Conservation (phyloP, 23 red algal species). For the Agarophyton chilense region DNA sequence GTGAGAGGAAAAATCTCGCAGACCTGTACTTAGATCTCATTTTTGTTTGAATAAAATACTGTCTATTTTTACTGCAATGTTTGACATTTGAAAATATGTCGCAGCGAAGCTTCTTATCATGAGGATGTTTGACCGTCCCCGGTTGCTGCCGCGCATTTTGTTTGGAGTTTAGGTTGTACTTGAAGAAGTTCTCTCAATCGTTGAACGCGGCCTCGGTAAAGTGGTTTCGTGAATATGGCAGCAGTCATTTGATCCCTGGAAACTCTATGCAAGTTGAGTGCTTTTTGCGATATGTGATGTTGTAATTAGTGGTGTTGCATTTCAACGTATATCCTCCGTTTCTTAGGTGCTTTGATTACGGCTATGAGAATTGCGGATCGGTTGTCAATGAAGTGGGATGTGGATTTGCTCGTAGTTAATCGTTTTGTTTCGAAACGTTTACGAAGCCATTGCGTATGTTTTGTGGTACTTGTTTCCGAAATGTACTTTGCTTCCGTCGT, state of each 20-base stretch:
- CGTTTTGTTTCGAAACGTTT: not conserved
- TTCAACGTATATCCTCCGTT: not conserved
- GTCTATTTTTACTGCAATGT: too few species aligned
- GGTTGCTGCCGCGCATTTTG: too few species aligned
- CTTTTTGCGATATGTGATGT: not conserved
- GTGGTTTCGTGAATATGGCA: conserved; percentile 36
- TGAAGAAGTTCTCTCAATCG: too few species aligned
- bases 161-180: too few species aligned
- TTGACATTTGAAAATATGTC: too few species aligned
- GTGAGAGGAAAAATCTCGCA: too few species aligned
- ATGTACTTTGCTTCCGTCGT: conserved; percentile 30
- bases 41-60: too few species aligned
- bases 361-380: not conserved
- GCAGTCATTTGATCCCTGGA: conserved; percentile 1
- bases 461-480: not conserved
- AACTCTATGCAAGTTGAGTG: not conserved
- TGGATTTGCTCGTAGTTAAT: not conserved
- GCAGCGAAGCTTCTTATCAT: too few species aligned
- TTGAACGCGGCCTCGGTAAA: too few species aligned
- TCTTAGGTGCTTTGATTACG: not conserved
- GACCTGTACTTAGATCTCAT: too few species aligned
- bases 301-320: not conserved
- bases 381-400: not conserved
- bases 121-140: too few species aligned
- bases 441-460: not conserved